Evolutionary conservation across 2,329 filamentous ascomycete species (phyloP).

Genomic region (Hypocrella siamensis): DNA sequence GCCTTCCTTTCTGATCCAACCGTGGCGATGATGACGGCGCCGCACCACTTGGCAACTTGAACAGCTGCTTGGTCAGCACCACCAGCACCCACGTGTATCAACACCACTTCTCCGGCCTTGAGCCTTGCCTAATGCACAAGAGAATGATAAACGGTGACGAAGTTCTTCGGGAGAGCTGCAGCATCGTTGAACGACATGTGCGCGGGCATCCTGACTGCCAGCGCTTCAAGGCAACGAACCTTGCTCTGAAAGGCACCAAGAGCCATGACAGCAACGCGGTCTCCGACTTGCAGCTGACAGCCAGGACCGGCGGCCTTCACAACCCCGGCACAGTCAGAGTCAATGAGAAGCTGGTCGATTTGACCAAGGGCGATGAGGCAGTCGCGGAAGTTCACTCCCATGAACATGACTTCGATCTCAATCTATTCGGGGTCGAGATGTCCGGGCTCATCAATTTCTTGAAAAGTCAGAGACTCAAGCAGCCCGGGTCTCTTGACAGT

Average conservation of each 20-base stretch:
- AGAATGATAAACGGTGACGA: background rate
- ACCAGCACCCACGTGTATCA: constrained; percentile 21
- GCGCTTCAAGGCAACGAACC: background rate
- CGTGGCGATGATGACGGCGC: constrained; percentile 21
- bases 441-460: background rate
- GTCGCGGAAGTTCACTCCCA: background rate
- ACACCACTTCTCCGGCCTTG: constrained; percentile 10
- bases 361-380: background rate
- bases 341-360: background rate
- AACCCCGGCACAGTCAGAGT: background rate
- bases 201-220: background rate
- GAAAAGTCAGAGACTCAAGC: background rate
- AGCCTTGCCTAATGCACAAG: background rate
- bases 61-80: constrained; percentile 22
- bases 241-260: background rate
- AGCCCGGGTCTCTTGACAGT: background rate
- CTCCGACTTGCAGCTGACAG: background rate
- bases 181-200: background rate
- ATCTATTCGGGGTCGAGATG: background rate
- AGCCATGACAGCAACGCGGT: background rate
- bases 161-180: background rate
- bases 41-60: constrained; percentile 16
- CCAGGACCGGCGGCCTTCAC: background rate
- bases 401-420: background rate
- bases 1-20: constrained; percentile 10